phyloP scores from a whole-genome alignment of 208 protist genomes.

The Angomonas deanei region DNA sequence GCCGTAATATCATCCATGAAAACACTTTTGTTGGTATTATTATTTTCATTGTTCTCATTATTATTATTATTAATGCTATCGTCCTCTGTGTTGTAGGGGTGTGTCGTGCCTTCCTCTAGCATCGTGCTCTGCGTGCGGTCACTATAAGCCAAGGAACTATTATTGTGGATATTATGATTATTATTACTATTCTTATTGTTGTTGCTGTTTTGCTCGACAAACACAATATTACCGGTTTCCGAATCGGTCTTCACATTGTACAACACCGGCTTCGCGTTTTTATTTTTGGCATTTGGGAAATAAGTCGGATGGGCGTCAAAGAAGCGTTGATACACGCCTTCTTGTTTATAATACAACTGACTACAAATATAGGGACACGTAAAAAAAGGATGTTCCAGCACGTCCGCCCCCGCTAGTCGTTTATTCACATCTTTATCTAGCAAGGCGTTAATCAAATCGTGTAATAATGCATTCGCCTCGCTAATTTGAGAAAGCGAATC shows the following conservation, averaged over 20 bases:
- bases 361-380: slow-evolving; percentile 65
- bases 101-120: too few species aligned
- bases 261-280: too few species aligned
- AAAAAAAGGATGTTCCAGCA: slow-evolving; percentile 88
- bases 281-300: too few species aligned
- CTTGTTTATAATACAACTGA: slow-evolving; percentile 64
- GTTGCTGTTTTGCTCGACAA: too few species aligned
- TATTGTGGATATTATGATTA: too few species aligned
- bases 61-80: not conserved
- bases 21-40: not conserved
- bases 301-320: not conserved
- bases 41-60: not conserved
- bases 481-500: slow-evolving; percentile 36
- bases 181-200: too few species aligned
- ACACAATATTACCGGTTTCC: too few species aligned
- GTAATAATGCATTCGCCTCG: slow-evolving; percentile 54
- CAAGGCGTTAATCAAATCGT: slow-evolving; percentile 55
- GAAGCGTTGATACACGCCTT: slow-evolving; percentile 1
- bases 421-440: slow-evolving; percentile 47
- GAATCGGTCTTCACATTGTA: not conserved
- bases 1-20: slow-evolving; percentile 7
- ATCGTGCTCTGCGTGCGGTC: too few species aligned
- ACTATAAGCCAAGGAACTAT: too few species aligned
- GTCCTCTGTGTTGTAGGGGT: too few species aligned
- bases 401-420: slow-evolving; percentile 51